These are phyloP conservation scores for Calonectria pseudoturangicola DNA, from an alignment of 2,329 filamentous ascomycete species.

Conservation along the genomic window DNA sequence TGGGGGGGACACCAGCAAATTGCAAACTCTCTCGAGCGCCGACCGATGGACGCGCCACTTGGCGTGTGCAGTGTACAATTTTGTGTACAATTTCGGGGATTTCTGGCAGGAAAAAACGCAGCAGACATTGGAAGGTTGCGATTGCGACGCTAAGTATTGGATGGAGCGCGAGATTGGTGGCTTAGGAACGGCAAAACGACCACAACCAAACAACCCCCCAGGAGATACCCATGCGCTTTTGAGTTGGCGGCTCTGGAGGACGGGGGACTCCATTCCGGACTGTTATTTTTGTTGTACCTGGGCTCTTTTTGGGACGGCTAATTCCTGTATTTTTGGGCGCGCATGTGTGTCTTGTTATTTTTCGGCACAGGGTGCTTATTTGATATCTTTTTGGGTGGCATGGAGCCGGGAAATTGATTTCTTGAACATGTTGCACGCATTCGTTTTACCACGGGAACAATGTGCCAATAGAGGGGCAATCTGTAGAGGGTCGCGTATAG, in stretches of 20 bases:
- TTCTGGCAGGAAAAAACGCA: slow-evolving; percentile 42
- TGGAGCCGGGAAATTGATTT: slow-evolving; percentile 54
- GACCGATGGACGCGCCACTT: slow-evolving; percentile 50
- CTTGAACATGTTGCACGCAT: slow-evolving; percentile 46
- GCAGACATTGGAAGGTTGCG: slow-evolving; percentile 43
- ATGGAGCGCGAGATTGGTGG: slow-evolving; percentile 55
- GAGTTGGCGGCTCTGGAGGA: slow-evolving; percentile 54
- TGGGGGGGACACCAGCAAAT: slow-evolving; percentile 38
- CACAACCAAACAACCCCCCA: slow-evolving; percentile 53
- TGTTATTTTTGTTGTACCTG: slow-evolving; percentile 47
- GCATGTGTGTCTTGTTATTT: slow-evolving; percentile 42
- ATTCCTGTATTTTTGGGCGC: slow-evolving; percentile 42
- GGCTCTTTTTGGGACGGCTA: slow-evolving; percentile 41
- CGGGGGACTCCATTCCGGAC: slow-evolving; percentile 54
- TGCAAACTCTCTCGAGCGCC: slow-evolving; percentile 47
- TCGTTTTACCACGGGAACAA: slow-evolving; percentile 31
- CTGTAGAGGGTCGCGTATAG: slow-evolving; percentile 28
- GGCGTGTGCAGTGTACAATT: slow-evolving; percentile 55
- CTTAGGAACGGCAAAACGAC: slow-evolving; percentile 47
- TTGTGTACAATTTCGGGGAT: slow-evolving; percentile 42
- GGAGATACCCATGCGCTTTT: slow-evolving; percentile 56
- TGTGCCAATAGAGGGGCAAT: slow-evolving; percentile 23
- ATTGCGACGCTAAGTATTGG: slow-evolving; percentile 51
- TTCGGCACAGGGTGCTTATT: slow-evolving; percentile 46
- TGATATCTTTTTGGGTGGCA: slow-evolving; percentile 46